These are phyloP conservation scores for Juglanconis juglandina DNA, from an alignment of 2,329 filamentous ascomycete species.

Conservation along the genomic window DNA sequence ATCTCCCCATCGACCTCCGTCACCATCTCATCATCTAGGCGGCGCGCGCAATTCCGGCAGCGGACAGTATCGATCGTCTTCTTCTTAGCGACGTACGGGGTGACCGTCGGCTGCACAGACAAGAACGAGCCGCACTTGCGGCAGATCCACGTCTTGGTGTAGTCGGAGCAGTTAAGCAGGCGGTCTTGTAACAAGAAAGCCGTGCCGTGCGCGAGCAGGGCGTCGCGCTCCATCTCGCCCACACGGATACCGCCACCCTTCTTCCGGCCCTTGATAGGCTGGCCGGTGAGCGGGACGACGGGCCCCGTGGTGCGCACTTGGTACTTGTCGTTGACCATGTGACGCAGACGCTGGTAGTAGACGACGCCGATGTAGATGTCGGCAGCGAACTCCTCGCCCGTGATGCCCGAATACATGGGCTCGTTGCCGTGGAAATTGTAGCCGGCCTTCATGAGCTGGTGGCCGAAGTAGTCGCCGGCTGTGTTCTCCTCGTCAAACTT, in stretches of 20 bases:
- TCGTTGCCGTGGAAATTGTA: slow-evolving; percentile 99
- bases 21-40: slow-evolving; percentile 56
- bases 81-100: slow-evolving; percentile 61
- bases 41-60: slow-evolving; percentile 72
- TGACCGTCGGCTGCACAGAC: slow-evolving; percentile 77
- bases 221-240: slow-evolving; percentile 98
- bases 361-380: slow-evolving; percentile 97
- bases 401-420: slow-evolving; percentile 97
- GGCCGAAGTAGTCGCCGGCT: slow-evolving; percentile 89
- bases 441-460: slow-evolving; percentile 90
- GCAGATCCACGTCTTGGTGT: slow-evolving; percentile 85
- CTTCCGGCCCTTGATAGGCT: slow-evolving; percentile 95
- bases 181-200: slow-evolving; percentile 94
- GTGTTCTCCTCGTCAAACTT: slow-evolving; percentile 90
- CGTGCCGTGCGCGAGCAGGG: slow-evolving; percentile 88
- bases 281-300: slow-evolving; percentile 83
- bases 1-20: slow-evolving; percentile 65
- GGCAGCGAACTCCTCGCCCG: slow-evolving; percentile 85
- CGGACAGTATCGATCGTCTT: slow-evolving; percentile 67
- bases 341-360: slow-evolving; percentile 94
- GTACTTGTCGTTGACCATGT: slow-evolving; percentile 99
- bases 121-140: slow-evolving; percentile 86
- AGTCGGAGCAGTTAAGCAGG: slow-evolving; percentile 95
- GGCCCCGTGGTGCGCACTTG: slow-evolving; percentile 95
- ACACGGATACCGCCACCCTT: slow-evolving; percentile 98